Evolutionary conservation across 495 filamentous ascomycete species (phyloP), one percentile per base, ranked within the genome.

Genomic region (Aspergillus coremiiformis): DNA sequence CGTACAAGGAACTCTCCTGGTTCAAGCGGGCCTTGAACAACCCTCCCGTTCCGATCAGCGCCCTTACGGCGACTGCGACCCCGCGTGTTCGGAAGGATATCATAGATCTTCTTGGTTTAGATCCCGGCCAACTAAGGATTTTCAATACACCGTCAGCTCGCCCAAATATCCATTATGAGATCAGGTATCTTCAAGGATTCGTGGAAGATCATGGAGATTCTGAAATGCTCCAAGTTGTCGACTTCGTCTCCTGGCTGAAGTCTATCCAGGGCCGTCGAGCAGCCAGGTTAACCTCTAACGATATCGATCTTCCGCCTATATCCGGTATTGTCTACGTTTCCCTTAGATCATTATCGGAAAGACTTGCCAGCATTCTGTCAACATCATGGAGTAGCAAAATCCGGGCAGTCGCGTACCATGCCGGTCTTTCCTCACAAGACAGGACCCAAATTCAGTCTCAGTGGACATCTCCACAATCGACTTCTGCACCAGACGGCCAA

Each of bases 321-420:
- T 79, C 85, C 2, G 92, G 92, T 0, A 93, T 97, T 55, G 87
- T 97, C 53, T 97, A 96, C 70, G 90, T 89, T 4, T 80, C 89
- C 30, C 85, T 81, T 42, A 79, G 92, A 5, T 77, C 83, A 29
- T 83, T 89, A 56, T 87, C 88, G 52, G 89, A 94, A 56, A 71
- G 70, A 2, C 76, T 97, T 3, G 86, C 92, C 1, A 72, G 41
- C 20, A 53, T 58, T 17, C 57, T 79, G 10, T 66, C 63, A 5
- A 17, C 49, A 0, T 49, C 57, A 11, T 42, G 50, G 37, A 65
- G 64, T 8, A 54, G 62, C 23, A 66, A 60, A 6, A 69, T 79
- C 51, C 67, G 62, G 12, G 75, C 77, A 1, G 67, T 75, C 19
- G 66, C 75, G 39, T 80, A 79, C 48, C 76, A 80, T 35, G 76